These are phyloP conservation scores for Mortierella sp. DNA, from an alignment of 371 early-diverging fungal genomes.

Conservation along the genomic window DNA sequence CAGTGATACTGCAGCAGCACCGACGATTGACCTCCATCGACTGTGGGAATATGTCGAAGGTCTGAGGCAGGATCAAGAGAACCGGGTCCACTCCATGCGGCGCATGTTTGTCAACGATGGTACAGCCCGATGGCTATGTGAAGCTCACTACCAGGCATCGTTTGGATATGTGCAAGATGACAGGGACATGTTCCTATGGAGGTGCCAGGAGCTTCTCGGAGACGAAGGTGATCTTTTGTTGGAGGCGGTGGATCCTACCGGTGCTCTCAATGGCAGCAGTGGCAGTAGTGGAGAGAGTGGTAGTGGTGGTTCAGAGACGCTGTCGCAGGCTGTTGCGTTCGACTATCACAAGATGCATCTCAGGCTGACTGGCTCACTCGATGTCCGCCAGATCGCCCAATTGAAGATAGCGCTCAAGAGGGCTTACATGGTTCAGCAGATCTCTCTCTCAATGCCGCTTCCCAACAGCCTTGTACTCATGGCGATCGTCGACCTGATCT, in stretches of 20 bases:
- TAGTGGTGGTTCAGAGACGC: neutral
- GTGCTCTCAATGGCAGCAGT: neutral
- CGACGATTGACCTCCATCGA: constrained; percentile 20
- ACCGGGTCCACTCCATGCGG: constrained; percentile 15
- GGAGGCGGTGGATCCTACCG: neutral
- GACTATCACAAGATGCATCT: constrained; percentile 32
- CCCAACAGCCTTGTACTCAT: constrained; percentile 9
- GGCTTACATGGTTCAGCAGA: constrained; percentile 18
- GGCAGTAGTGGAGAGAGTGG: neutral
- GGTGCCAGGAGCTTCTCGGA: constrained; percentile 19
- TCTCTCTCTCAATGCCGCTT: constrained; percentile 11
- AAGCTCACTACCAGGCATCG: constrained; percentile 16
- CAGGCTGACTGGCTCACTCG: neutral
- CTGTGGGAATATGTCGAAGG: constrained; percentile 40
- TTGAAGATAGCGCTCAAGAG: neutral
- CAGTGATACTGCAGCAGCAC: neutral
- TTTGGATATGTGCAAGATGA: constrained; percentile 25
- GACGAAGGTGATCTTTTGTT: constrained; percentile 9
- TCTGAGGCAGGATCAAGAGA: constrained; percentile 4
- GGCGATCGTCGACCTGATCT: constrained; percentile 17
- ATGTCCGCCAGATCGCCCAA: neutral
- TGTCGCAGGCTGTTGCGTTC: constrained; percentile 9
- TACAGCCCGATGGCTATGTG: constrained; percentile 27
- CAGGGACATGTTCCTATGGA: constrained; percentile 8
- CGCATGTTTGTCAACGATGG: constrained; percentile 28